A percentile compares a stretch with the other conserved stretches of the same genome.
Conservation (phyloP, 2,329 filamentous ascomycete genomes). For the Claviceps citrina region DNA sequence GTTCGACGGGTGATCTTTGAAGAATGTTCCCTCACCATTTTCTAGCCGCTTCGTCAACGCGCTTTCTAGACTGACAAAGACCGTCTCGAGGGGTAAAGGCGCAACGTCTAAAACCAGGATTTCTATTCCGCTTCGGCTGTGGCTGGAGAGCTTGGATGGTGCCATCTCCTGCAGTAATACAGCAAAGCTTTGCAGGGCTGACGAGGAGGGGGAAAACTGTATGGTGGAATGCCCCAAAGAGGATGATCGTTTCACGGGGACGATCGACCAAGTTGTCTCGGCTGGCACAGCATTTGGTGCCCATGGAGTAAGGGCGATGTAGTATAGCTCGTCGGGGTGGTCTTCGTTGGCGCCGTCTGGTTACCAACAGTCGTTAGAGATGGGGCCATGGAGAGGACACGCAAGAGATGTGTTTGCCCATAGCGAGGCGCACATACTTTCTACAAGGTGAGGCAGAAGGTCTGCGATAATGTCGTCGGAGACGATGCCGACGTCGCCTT, state of each 20-base stretch:
- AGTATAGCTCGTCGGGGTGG: constrained; percentile 28
- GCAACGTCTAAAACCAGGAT: constrained; percentile 69
- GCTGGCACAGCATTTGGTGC: constrained; percentile 41
- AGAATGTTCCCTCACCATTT: constrained; percentile 70
- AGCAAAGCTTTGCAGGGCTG: constrained; percentile 65
- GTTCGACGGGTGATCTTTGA: constrained; percentile 41
- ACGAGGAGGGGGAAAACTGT: constrained; percentile 58
- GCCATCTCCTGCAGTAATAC: constrained; percentile 56
- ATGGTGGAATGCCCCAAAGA: constrained; percentile 61
- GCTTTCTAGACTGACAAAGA: constrained; percentile 75
- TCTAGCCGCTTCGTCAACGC: constrained; percentile 67
- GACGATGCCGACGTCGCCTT: constrained; percentile 70
- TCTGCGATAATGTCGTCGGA: constrained; percentile 76
- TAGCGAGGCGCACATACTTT: constrained; percentile 28
- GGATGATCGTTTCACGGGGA: constrained; percentile 54
- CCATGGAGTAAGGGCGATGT: constrained; percentile 65
- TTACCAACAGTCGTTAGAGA: neutral
- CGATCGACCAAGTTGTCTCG: constrained; percentile 65
- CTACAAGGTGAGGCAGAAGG: constrained; percentile 51
- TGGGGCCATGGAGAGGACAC: neutral
- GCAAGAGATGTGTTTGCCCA: neutral
- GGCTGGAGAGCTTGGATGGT: constrained; percentile 57
- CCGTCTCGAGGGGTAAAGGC: constrained; percentile 64
- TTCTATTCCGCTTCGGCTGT: constrained; percentile 65
- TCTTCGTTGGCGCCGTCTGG: constrained; percentile 20